phyloP scores from a whole-genome alignment of 2,329 filamentous ascomycete species.

The Calonectria pseudoturangicola region DNA sequence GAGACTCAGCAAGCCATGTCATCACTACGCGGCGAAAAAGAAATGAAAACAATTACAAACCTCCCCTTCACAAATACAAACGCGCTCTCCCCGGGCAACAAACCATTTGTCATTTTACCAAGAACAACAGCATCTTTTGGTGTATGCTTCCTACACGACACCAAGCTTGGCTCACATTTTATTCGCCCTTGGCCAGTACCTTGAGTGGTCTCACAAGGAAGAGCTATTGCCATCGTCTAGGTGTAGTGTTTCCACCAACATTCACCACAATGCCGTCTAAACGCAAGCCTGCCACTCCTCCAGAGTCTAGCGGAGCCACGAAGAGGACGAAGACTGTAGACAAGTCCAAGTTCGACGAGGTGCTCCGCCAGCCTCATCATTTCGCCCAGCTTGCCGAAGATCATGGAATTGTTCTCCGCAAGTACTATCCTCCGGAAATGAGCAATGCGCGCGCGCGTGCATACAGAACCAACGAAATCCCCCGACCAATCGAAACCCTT shows the following conservation, averaged over 20 bases:
- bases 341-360: slow-evolving; percentile 52
- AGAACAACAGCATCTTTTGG: background rate
- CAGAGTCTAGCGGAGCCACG: slow-evolving; percentile 50
- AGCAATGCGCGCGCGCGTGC: slow-evolving; percentile 84
- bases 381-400: slow-evolving; percentile 67
- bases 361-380: slow-evolving; percentile 67
- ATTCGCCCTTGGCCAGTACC: background rate
- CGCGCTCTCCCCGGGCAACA: background rate
- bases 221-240: background rate
- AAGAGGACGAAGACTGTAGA: slow-evolving; percentile 60
- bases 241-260: background rate
- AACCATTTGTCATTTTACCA: background rate
- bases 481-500: slow-evolving; percentile 83
- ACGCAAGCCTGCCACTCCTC: slow-evolving; percentile 52
- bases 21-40: slow-evolving; percentile 46
- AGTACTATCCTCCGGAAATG: slow-evolving; percentile 92
- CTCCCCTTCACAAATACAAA: background rate
- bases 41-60: slow-evolving; percentile 33
- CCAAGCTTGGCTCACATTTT: background rate
- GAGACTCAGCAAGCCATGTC: slow-evolving; percentile 49
- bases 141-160: slow-evolving; percentile 3
- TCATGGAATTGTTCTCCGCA: slow-evolving; percentile 79
- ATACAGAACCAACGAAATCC: slow-evolving; percentile 82
- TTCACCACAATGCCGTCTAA: slow-evolving; percentile 58
- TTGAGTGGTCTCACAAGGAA: background rate